Conservation (phyloP, 2,329 filamentous ascomycete genomes). For the Diaporthe sp. region DNA sequence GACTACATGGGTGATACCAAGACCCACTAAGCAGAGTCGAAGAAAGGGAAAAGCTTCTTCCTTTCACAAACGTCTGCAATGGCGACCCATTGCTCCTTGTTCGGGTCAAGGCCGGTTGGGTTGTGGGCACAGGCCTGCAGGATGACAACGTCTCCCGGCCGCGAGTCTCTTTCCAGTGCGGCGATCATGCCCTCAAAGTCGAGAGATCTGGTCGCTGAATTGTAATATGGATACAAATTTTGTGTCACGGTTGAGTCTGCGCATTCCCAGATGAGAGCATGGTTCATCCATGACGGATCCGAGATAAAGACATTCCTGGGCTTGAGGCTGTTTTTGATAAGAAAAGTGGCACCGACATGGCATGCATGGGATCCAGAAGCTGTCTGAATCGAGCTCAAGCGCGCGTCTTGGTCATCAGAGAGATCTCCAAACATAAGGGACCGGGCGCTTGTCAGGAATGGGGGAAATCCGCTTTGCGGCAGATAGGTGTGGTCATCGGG, state of each 20-base stretch:
- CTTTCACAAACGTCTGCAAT: slow-evolving; percentile 50
- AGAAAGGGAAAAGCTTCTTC: slow-evolving; percentile 51
- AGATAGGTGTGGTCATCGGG: slow-evolving; percentile 46
- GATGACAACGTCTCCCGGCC: slow-evolving; percentile 50
- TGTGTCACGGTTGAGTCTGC: slow-evolving; percentile 43
- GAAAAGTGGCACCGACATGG: slow-evolving; percentile 48
- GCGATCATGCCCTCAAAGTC: slow-evolving; percentile 50
- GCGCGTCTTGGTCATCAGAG: slow-evolving; percentile 24
- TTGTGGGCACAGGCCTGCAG: slow-evolving; percentile 57
- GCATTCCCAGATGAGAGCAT: slow-evolving; percentile 49
- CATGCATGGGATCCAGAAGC: slow-evolving; percentile 54
- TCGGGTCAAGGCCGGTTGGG: slow-evolving; percentile 54
- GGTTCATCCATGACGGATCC: slow-evolving; percentile 51
- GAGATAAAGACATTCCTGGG: slow-evolving; percentile 50
- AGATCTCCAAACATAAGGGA: slow-evolving; percentile 46
- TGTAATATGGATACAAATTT: slow-evolving; percentile 50
- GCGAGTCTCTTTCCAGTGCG: slow-evolving; percentile 45
- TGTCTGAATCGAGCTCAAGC: slow-evolving; percentile 51
- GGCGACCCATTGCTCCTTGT: slow-evolving; percentile 50
- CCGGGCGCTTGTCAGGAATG: slow-evolving; percentile 46
- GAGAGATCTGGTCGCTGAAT: slow-evolving; percentile 44
- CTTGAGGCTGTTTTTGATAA: slow-evolving; percentile 42
- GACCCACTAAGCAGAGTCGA: slow-evolving; percentile 49
- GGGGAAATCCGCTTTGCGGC: slow-evolving; percentile 44
- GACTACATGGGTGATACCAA: slow-evolving; percentile 43